phyloP scores from a whole-genome alignment of 2,329 filamentous ascomycete species.

The Daldinia sp. region DNA sequence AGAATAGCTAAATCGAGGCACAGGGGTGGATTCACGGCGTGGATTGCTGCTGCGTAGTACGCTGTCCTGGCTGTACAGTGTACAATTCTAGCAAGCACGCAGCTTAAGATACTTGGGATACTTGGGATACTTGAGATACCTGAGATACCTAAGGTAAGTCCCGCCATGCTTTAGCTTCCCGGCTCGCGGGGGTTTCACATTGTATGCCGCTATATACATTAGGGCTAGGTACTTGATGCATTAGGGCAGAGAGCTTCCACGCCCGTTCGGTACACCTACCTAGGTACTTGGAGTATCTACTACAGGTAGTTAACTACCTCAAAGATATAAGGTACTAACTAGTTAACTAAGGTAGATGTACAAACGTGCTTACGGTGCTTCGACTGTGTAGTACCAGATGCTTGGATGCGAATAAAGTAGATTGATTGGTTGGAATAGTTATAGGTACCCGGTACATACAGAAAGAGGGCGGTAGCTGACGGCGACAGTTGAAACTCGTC shows the following conservation, averaged over 20 bases:
- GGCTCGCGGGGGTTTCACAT: conserved; percentile 24
- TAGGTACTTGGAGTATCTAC: too few relatives aligned
- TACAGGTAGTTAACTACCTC: too few relatives aligned
- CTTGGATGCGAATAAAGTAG: conserved; percentile 1
- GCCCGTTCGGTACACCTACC: too few relatives aligned
- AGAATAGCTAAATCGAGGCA: conserved; percentile 16
- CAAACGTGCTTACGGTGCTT: neutral
- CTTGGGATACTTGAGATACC: neutral
- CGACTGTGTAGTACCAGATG: conserved; percentile 24
- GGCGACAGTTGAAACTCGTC: conserved; percentile 36
- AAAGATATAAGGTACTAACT: too few relatives aligned
- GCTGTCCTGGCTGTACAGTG: neutral
- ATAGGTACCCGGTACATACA: too few relatives aligned
- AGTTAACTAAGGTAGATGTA: neutral
- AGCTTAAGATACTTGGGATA: too few relatives aligned
- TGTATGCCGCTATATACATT: conserved; percentile 10
- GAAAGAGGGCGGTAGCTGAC: conserved; percentile 34
- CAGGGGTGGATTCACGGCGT: neutral
- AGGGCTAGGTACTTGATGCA: neutral
- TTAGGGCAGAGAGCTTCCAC: too few relatives aligned
- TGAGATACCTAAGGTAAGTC: neutral
- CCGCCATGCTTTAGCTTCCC: neutral
- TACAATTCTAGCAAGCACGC: too few relatives aligned
- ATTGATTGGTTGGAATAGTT: conserved; percentile 30
- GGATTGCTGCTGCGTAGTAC: neutral